A percentile compares a stretch with the other conserved stretches of the same genome.
phyloP scores from a whole-genome alignment of 352 stramenopile species.

The Phytophthora aleatoria region DNA sequence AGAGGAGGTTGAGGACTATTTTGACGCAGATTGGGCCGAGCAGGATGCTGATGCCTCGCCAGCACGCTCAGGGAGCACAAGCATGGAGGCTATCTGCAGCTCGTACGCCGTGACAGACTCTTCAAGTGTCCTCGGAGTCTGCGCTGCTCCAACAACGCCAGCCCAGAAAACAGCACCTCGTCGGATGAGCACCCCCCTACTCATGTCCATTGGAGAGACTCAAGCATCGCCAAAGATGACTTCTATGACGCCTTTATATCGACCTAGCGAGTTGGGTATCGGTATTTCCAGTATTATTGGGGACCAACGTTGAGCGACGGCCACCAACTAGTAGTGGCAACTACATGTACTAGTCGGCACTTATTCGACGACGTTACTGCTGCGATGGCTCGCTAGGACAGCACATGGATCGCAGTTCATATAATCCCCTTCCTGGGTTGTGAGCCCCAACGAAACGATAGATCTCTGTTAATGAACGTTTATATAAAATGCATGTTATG shows the following conservation, averaged over 20 bases:
- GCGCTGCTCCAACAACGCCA: slow-evolving; percentile 9
- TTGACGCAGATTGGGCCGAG: slow-evolving; percentile 27
- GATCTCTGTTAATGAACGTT: not conserved
- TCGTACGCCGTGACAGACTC: slow-evolving; percentile 4
- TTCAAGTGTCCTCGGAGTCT: slow-evolving; percentile 23
- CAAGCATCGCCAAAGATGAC: slow-evolving; percentile 2
- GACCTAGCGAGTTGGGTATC: slow-evolving; percentile 27
- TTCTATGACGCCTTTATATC: slow-evolving; percentile 19
- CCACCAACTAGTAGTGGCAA: not conserved
- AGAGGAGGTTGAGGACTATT: slow-evolving; percentile 25
- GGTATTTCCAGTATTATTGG: slow-evolving; percentile 12
- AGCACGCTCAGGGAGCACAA: slow-evolving; percentile 1
- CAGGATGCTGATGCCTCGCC: slow-evolving; percentile 2
- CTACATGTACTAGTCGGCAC: not conserved
- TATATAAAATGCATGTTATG: slow-evolving; percentile 1
- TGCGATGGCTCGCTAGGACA: not conserved
- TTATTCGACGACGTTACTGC: not conserved
- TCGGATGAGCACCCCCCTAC: slow-evolving; percentile 11
- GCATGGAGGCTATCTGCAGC: slow-evolving; percentile 21
- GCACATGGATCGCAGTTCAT: not conserved
- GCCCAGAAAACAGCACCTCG: slow-evolving; percentile 8
- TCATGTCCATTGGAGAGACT: slow-evolving; percentile 2
- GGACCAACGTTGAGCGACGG: slow-evolving; percentile 2
- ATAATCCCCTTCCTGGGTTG: no score
- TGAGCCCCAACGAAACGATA: not conserved